Evolutionary conservation across 768 basidiomycete genomes (phyloP).

Genomic region (Psilocybe azurescens): DNA sequence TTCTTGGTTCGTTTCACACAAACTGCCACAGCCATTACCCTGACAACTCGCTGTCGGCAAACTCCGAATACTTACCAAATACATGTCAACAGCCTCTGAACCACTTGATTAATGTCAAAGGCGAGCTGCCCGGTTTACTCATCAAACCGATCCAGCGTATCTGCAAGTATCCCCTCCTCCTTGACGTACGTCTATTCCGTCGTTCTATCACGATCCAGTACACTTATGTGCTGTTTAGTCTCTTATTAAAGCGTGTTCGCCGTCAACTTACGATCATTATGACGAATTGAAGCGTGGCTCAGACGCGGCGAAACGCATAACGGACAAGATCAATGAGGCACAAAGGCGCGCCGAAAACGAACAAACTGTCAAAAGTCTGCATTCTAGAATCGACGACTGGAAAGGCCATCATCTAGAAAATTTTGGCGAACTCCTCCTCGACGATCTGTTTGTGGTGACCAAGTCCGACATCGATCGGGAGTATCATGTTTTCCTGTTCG

Average conservation of each 20-base stretch:
- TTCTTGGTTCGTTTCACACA: constrained; percentile 28
- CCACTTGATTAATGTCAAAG: constrained; percentile 86
- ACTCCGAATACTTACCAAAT: constrained; percentile 44
- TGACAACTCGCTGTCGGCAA: constrained; percentile 40
- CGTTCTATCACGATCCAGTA: constrained; percentile 11
- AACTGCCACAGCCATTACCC: constrained; percentile 32
- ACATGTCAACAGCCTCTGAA: constrained; percentile 68
- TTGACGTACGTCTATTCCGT: constrained; percentile 67
- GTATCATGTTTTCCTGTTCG: constrained; percentile 98
- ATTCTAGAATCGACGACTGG: constrained; percentile 94
- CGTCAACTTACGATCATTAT: constrained; percentile 67
- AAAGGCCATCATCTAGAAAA: constrained; percentile 96
- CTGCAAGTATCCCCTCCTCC: constrained; percentile 96
- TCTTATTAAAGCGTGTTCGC: constrained; percentile 72
- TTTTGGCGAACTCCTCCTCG: constrained; percentile 92
- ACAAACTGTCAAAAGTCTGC: constrained; percentile 86
- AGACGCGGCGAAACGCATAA: constrained; percentile 88
- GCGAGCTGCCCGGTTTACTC: constrained; percentile 93
- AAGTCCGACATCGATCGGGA: constrained; percentile 97
- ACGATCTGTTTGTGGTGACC: constrained; percentile 95
- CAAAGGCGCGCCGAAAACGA: constrained; percentile 91
- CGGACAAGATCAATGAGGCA: constrained; percentile 95
- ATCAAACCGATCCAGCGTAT: constrained; percentile 99
- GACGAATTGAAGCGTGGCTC: constrained; percentile 86
- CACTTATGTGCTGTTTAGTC: constrained; percentile 50